These are phyloP conservation scores for Rhizopogon roseolus DNA, from an alignment of 768 basidiomycete species.

Conservation along the genomic window DNA sequence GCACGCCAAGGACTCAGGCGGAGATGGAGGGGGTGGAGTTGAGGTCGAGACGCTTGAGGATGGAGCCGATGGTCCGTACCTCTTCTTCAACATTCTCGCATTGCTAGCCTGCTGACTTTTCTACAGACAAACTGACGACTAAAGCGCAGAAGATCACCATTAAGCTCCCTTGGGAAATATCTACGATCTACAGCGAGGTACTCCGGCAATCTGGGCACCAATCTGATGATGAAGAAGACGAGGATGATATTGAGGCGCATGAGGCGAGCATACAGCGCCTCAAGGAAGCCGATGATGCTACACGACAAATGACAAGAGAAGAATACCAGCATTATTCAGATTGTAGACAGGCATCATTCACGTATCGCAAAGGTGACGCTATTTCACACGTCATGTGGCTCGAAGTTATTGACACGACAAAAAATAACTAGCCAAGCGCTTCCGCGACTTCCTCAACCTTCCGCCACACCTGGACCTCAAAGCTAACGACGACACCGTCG, in stretches of 20 bases:
- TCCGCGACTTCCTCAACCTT: constrained; percentile 90
- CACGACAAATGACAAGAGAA: constrained; percentile 92
- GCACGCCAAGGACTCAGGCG: constrained; percentile 87
- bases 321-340: constrained; percentile 97
- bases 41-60: constrained; percentile 85
- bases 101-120: not conserved
- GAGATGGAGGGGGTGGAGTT: constrained; percentile 73
- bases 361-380: constrained; percentile 84
- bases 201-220: constrained; percentile 71
- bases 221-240: constrained; percentile 93
- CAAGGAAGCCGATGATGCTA: constrained; percentile 94
- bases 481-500: constrained; percentile 90
- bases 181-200: constrained; percentile 87
- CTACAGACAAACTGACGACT: constrained; percentile 64
- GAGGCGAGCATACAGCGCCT: constrained; percentile 89
- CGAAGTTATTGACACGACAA: not conserved
- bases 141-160: constrained; percentile 93
- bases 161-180: constrained; percentile 94
- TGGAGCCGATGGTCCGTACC: constrained; percentile 62
- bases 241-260: constrained; percentile 93
- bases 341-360: constrained; percentile 94
- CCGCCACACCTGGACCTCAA: constrained; percentile 83
- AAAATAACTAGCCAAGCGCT: constrained; percentile 69
- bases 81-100: not conserved
- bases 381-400: not conserved